Base-by-base conservation (phyloP, 208 protist species). In the Crithidia fasciculata region DNA sequence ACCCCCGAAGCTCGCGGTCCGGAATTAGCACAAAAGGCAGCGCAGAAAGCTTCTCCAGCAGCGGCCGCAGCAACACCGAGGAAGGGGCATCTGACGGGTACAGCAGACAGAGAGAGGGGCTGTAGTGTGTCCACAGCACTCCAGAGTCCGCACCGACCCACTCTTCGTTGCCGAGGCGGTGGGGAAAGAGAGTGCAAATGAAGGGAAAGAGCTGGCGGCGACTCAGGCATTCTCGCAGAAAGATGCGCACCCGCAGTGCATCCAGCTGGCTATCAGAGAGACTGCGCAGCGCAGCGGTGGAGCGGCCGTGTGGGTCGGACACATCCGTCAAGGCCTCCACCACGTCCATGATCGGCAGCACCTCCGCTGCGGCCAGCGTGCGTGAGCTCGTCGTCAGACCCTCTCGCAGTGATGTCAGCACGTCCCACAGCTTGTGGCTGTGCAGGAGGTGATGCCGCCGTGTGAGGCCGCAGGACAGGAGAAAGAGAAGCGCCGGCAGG, bases 141-240 rank as follows among this genome's bases (percentile, higher is more conserved):
- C 80, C 69, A 10, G 44, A 44, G 4, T 28, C 65, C 8, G 49
- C 72, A 47, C 70, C 65, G 0, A 43, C 61, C 74, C 60, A 69
- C 37, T 47, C 70, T 58, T 73, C 37, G 9, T 76, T 59, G 59
- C 67, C 65, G 70, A 68, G 64, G 52, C 49, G 28, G 4, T 45
- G 18, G 55, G 78, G 76, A 72, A 92, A 82, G 53, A 92, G 7
- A 53, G 64, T n/a, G 8, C 61, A 53, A 18, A 89, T 10, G n/a
- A 85, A 67, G 3, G 47, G 72, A 37, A 64, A 76, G n/a, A 89
- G 78, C 54, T 76, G 67, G n/a, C 68, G 70, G 9, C 81, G 81
- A 49, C 83, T 90, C 41, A 93, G 43, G 55, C 80, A 85, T 65
- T 84, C 81, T 1, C 78, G 70, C 47, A 93, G 65, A 49, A 90